Conservation (phyloP, 768 basidiomycete genomes). For the Boletus subcaerulescens region DNA sequence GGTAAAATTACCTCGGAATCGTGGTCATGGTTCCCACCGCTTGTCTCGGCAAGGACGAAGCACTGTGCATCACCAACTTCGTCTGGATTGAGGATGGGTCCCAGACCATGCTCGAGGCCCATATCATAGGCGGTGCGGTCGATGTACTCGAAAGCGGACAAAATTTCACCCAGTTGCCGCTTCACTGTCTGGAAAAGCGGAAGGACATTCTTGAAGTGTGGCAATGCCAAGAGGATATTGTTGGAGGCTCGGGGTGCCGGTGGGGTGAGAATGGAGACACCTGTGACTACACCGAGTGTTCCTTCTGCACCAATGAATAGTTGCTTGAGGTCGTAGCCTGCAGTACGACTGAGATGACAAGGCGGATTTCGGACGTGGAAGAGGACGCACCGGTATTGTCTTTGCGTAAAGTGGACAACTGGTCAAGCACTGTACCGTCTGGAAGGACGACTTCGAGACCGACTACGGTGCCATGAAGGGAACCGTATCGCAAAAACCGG, state of each 20-base stretch:
- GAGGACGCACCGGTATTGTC: slow-evolving; percentile 84
- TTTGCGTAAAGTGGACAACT: slow-evolving; percentile 87
- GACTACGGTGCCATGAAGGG: slow-evolving; percentile 90
- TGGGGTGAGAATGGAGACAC: slow-evolving; percentile 90
- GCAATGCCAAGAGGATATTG: slow-evolving; percentile 88
- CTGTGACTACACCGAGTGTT: slow-evolving; percentile 93
- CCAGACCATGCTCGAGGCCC: slow-evolving; percentile 79
- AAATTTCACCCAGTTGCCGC: slow-evolving; percentile 83
- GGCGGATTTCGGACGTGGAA: neutral
- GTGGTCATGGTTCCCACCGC: slow-evolving; percentile 88
- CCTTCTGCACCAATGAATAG: slow-evolving; percentile 98
- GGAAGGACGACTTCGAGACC: slow-evolving; percentile 95
- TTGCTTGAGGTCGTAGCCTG: slow-evolving; percentile 97
- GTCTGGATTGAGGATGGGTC: slow-evolving; percentile 68
- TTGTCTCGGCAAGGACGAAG: slow-evolving; percentile 93
- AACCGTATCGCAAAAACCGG: slow-evolving; percentile 89
- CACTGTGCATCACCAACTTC: slow-evolving; percentile 78
- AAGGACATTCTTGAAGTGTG: slow-evolving; percentile 82
- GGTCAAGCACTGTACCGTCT: slow-evolving; percentile 88
- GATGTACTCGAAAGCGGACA: slow-evolving; percentile 96
- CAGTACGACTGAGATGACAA: slow-evolving; percentile 1
- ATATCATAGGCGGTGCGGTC: slow-evolving; percentile 84
- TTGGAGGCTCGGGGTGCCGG: slow-evolving; percentile 79
- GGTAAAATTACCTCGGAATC: slow-evolving; percentile 73
- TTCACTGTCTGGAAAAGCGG: slow-evolving; percentile 83